Evolutionary conservation across 139 green algal species (phyloP).

Genomic region (Ostreobium quekettii): DNA sequence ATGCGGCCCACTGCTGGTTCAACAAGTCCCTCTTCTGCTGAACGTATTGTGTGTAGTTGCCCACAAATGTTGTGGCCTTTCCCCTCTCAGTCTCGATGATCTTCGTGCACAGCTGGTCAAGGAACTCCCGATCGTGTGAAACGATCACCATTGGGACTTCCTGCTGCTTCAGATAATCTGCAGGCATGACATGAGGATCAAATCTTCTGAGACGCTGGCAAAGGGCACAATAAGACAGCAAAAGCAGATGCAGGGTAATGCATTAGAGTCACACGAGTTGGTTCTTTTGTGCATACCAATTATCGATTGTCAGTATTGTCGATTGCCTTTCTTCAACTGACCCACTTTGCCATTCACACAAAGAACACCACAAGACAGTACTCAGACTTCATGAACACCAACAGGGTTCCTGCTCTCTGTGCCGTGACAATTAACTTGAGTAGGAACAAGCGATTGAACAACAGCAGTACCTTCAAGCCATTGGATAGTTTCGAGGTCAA

Average conservation of each 20-base stretch:
- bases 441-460: too few relatives aligned
- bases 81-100: slow-evolving; percentile 95
- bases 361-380: too few relatives aligned
- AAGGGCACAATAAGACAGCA: neutral
- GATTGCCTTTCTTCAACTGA: too few relatives aligned
- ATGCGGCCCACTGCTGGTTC: slow-evolving; percentile 73
- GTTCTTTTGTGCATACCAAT: too few relatives aligned
- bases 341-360: too few relatives aligned
- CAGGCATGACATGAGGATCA: neutral
- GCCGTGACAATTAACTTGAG: too few relatives aligned
- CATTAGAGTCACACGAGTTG: too few relatives aligned
- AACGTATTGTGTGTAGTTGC: slow-evolving; percentile 83
- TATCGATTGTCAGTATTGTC: too few relatives aligned
- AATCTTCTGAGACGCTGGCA: neutral
- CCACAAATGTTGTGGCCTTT: slow-evolving; percentile 69
- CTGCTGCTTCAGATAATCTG: slow-evolving; percentile 68
- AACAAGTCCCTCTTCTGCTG: slow-evolving; percentile 50
- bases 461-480: slow-evolving; percentile 86
- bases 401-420: too few relatives aligned
- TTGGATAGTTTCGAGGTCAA: slow-evolving; percentile 95
- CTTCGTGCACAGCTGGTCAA: slow-evolving; percentile 91
- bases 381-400: too few relatives aligned
- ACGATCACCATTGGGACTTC: slow-evolving; percentile 94
- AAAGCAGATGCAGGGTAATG: too few relatives aligned
- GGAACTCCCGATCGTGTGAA: slow-evolving; percentile 93